phyloP scores from a whole-genome alignment of 1,139 yeast genomes.

The Geotrichum candidum region DNA sequence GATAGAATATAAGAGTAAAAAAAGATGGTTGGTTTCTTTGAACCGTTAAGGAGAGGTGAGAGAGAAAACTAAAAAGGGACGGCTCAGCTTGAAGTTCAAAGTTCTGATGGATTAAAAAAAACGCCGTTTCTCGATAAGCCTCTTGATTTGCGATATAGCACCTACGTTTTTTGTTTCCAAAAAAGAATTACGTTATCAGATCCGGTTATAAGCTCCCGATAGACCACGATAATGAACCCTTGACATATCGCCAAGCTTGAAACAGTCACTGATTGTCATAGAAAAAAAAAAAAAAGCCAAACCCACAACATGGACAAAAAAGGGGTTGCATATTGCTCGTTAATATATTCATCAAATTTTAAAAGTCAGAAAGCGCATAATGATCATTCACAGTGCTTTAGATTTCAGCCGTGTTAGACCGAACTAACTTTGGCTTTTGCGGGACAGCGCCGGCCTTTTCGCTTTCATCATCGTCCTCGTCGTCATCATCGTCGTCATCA shows the following conservation, averaged over 20 bases:
- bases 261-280: not conserved
- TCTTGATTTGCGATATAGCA: not conserved
- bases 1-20: not conserved
- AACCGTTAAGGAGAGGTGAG: not conserved
- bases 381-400: not conserved
- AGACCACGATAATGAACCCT: not conserved
- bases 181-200: not conserved
- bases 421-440: constrained; percentile 5
- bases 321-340: not conserved
- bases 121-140: too few relatives aligned
- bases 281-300: not conserved
- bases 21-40: not conserved
- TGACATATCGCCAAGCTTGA: not conserved
- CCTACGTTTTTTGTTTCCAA: not conserved
- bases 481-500: constrained; percentile 7
- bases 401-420: constrained; percentile 14
- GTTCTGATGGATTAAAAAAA: too few relatives aligned
- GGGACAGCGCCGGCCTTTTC: not conserved
- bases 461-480: constrained; percentile 8
- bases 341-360: not conserved
- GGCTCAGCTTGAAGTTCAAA: too few relatives aligned
- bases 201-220: not conserved
- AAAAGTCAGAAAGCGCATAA: not conserved
- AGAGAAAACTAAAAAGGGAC: too few relatives aligned
- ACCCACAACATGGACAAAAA: too few relatives aligned